A percentile compares a stretch with the other conserved stretches of the same genome.
phyloP scores from a whole-genome alignment of 1,284 basidiomycete genomes.

The Malassezia sympodialis region DNA sequence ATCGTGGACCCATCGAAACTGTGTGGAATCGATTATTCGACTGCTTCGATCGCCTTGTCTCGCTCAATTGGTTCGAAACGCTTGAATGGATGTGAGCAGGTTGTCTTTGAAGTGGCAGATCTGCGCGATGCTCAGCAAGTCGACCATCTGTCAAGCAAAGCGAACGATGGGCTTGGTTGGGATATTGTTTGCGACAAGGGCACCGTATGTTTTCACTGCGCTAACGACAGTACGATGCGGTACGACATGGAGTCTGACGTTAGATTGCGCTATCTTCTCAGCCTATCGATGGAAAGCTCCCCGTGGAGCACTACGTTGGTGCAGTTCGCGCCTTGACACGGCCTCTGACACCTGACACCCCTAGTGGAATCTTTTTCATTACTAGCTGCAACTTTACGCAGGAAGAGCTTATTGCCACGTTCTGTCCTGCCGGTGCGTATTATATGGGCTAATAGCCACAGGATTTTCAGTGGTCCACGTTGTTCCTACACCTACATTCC shows the following conservation, averaged over 20 bases:
- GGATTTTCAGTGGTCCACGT: conserved; percentile 32
- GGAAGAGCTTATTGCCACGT: conserved; percentile 60
- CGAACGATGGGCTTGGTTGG: conserved; percentile 27
- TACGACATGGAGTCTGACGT: conserved; percentile 3
- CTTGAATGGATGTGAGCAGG: conserved; percentile 27
- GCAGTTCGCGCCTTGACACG: conserved; percentile 54
- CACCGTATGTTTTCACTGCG: conserved; percentile 9
- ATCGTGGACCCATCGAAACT: conserved; percentile 57
- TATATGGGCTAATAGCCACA: not conserved
- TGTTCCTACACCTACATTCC: conserved; percentile 33
- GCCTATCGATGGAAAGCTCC: conserved; percentile 54
- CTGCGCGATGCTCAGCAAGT: conserved; percentile 29
- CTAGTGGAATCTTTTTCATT: conserved; percentile 67
- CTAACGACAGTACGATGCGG: conserved; percentile 63
- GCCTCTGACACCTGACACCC: conserved; percentile 32
- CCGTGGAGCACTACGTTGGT: conserved; percentile 58
- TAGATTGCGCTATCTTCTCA: conserved; percentile 63
- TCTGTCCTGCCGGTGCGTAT: conserved; percentile 45
- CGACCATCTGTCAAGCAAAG: conserved; percentile 4
- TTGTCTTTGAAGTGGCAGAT: conserved; percentile 44
- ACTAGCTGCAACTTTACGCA: conserved; percentile 80
- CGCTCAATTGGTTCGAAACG: conserved; percentile 28
- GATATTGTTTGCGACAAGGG: conserved; percentile 50
- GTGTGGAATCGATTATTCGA: conserved; percentile 72
- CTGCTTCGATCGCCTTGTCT: conserved; percentile 56